Conservation (phyloP, 129 eudicot species). For the Flaveria bidentis region DNA sequence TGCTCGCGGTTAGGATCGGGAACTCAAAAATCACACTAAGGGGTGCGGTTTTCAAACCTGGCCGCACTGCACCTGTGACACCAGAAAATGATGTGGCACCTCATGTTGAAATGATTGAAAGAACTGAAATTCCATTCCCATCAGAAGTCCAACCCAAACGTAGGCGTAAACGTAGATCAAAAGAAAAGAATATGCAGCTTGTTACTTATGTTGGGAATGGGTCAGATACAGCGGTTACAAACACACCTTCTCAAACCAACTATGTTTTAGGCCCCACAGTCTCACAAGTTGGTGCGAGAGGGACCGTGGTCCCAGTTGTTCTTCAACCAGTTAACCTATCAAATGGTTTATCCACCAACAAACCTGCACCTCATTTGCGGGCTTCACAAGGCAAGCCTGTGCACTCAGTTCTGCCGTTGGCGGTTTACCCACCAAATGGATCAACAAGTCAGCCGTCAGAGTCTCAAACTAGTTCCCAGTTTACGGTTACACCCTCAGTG, state of each 20-base stretch:
- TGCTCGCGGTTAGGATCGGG: conserved; percentile 79
- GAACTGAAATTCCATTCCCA: conserved; percentile 58
- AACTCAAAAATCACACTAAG: conserved; percentile 65
- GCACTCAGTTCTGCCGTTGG: conserved; percentile 56
- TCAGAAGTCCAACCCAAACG: conserved; percentile 31
- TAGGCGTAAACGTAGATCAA: conserved; percentile 41
- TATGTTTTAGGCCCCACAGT: conserved; percentile 40
- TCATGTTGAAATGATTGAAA: conserved; percentile 62
- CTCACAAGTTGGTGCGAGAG: conserved; percentile 57
- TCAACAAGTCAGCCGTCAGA: conserved; percentile 39
- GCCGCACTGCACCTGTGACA: conserved; percentile 74
- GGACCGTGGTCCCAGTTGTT: conserved; percentile 68
- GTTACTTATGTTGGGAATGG: conserved; percentile 39
- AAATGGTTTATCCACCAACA: conserved; percentile 42
- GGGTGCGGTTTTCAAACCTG: conserved; percentile 95
- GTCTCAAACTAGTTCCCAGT: conserved; percentile 45
- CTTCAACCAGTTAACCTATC: conserved; percentile 55
- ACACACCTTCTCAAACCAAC: conserved; percentile 37
- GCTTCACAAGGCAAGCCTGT: conserved; percentile 55
- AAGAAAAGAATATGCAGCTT: conserved; percentile 46
- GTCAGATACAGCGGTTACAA: conserved; percentile 22
- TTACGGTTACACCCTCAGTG: conserved; percentile 29
- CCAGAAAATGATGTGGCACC: conserved; percentile 91
- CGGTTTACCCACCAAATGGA: conserved; percentile 60
- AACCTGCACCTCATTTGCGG: conserved; percentile 50